Evolutionary conservation across 2,329 filamentous ascomycete genomes (phyloP).

Genomic region (Cryphonectria nitschkei): DNA sequence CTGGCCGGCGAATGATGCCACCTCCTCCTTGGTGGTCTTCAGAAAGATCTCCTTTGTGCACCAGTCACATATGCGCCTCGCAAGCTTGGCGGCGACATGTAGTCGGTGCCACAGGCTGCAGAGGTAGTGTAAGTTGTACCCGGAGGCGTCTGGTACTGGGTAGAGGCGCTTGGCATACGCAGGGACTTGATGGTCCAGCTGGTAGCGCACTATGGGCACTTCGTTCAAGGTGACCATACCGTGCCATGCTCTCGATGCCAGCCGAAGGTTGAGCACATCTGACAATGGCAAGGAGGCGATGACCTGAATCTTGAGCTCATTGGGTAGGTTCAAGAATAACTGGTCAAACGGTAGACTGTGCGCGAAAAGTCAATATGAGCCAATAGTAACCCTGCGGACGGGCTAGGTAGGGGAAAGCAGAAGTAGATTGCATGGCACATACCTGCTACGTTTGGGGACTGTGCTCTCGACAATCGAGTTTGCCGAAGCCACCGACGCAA

Average conservation of each 20-base stretch:
- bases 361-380: slow-evolving; percentile 4
- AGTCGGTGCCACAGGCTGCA: slow-evolving; percentile 69
- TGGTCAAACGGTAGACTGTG: slow-evolving; percentile 53
- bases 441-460: slow-evolving; percentile 39
- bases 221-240: slow-evolving; percentile 63
- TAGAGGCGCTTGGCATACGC: slow-evolving; percentile 64
- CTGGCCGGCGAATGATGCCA: slow-evolving; percentile 62
- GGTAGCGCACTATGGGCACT: slow-evolving; percentile 62
- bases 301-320: slow-evolving; percentile 66
- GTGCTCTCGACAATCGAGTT: slow-evolving; percentile 30
- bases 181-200: slow-evolving; percentile 62
- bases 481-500: slow-evolving; percentile 18
- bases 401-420: neutral
- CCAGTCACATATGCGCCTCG: slow-evolving; percentile 65
- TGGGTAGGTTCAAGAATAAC: slow-evolving; percentile 61
- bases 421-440: slow-evolving; percentile 13
- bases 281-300: slow-evolving; percentile 63
- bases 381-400: slow-evolving; percentile 8
- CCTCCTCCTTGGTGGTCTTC: slow-evolving; percentile 58
- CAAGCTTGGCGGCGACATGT: slow-evolving; percentile 66
- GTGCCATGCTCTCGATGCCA: slow-evolving; percentile 63
- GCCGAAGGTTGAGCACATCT: slow-evolving; percentile 62
- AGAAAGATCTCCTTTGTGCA: slow-evolving; percentile 69
- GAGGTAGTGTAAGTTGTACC: slow-evolving; percentile 62
- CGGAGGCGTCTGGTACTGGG: slow-evolving; percentile 51